Evolutionary conservation across 345 rosid genomes (phyloP), one percentile per base, ranked within the genome.

Genomic region (Eucalyptus tenuipes): DNA sequence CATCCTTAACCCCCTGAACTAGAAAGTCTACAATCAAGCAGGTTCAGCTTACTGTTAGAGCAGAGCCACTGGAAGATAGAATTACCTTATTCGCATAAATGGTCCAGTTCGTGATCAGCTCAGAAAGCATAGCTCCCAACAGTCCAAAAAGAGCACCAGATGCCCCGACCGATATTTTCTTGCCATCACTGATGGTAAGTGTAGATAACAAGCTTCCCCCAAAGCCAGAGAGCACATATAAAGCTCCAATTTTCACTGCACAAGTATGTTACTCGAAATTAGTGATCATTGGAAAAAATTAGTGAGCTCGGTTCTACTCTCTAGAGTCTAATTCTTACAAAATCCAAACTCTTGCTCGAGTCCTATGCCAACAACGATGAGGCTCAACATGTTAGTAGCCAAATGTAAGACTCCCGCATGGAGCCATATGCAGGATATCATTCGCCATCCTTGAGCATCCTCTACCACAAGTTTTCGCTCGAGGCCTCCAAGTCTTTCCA

Each of bases 71-170:
- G 47, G 82, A 75, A 75, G 47, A 85, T 66, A 61, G 53, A 27
- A 12, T 17, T 81, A 97, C 99, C 99, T 98, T 98, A 68, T 96
- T 95, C 50, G 90, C 91, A 84, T 98, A 98, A 87, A 94, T 96
- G 44, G 99, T 91, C 99, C 99, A 98, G 92, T 98, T 97, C 15
- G 96, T 95, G 87, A 98, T 92, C 61, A 97, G 95, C 93, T 98
- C 99, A 10, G 99, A 95, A 85, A 98, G 94, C 99, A 98, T 98
- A 20, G 98, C 97, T 85, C 99, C 99, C n/a, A 98, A 92, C 91
- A 98, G 93, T 61, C 99, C 99, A 80, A 98, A 98, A 85, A 97
- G 94, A 10, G 99, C 98, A 13, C 99, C 99, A 0, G 99, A 98
- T 84, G 99, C 99, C 82, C 99, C 99, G 0, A 98, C 99, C 3